Base-by-base conservation (phyloP, 805 yeast genomes). In the Spathaspora girioi region DNA sequence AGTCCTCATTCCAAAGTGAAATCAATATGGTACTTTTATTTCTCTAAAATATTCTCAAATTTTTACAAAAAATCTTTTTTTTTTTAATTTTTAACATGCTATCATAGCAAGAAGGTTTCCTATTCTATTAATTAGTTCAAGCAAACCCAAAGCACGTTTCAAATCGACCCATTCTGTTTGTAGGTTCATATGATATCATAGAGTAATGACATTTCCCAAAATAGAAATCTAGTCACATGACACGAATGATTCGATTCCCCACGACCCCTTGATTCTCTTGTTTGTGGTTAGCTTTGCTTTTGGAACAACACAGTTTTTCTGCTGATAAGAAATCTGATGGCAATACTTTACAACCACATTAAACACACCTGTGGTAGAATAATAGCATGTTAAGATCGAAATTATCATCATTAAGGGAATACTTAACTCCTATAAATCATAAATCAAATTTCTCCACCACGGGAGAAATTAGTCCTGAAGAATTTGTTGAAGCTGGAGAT, bases 401-500 rank as follows among this genome's bases (percentile, higher is more conserved):
- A 19, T 70, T 91, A 54, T 85, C 94, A 52, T 85, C 91, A 8
- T 79, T 92, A 72, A 79, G 98, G 58, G 99, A 94, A 67, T 93
- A 92, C 63, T 73, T 94, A 50, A 93, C 99, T 2, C 99, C 99
- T 1, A 84, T 93, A 2, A 79, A 86, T 43, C 89, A 92, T 67
- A 80, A 75, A n/a, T 91, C 97, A 23, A 89, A 94, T 15, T 94
- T 91, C 71, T 76, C 83, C 50, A 70, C 78, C 46, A 88, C 97
- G 0, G 99, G 99, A 3, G 94, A 93, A 65, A 85, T 94, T 48
- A 89, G 97, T 1, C 99, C 99, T 1, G 96, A 89, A 49, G 99
- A 94, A 67, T 94, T 94, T 70, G 93, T 91, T 9, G 76, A 75
- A 50, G 97, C 99, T 2, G 99, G 99, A 19, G 97, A 94, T 66